phyloP scores from a whole-genome alignment of 345 rosid species.

The Firmiana major region DNA sequence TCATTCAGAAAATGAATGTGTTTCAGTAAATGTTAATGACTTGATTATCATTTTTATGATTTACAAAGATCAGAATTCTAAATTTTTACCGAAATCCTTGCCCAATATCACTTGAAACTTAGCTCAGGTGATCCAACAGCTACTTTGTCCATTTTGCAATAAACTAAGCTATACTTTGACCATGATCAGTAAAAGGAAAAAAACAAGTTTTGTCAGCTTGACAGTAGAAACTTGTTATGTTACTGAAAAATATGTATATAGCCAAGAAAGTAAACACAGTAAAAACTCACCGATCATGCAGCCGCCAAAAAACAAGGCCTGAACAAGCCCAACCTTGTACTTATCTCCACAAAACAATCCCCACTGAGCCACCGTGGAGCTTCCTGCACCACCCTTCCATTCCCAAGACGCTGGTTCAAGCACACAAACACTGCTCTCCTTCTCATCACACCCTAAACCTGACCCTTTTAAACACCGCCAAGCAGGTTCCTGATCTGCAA shows the following conservation, averaged over 20 bases:
- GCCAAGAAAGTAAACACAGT: no score
- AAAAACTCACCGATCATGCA: constrained; percentile 79
- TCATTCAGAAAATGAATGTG: no score
- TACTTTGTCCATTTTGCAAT: background rate
- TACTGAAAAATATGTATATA: background rate
- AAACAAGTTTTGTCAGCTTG: background rate
- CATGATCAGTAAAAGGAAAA: background rate
- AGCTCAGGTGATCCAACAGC: background rate
- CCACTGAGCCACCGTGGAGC: constrained; percentile 92
- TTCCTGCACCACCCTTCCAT: constrained; percentile 51
- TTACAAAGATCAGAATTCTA: no score
- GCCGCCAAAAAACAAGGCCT: constrained; percentile 79
- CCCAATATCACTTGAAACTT: no score
- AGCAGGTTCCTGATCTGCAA: constrained; percentile 73
- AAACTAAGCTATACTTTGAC: background rate
- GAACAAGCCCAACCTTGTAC: constrained; percentile 82
- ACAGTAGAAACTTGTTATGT: background rate
- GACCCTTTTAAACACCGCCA: constrained; percentile 39
- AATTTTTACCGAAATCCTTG: no score
- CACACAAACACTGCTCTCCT: constrained; percentile 36
- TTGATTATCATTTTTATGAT: no score
- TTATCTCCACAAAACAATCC: constrained; percentile 71
- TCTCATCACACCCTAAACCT: constrained; percentile 40
- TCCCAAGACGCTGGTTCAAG: constrained; percentile 69
- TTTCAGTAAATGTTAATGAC: no score